Evolutionary conservation across 164 flowering plant species (phyloP), one percentile per base, ranked within the genome.

Genomic region (Hamamelis virginiana): DNA sequence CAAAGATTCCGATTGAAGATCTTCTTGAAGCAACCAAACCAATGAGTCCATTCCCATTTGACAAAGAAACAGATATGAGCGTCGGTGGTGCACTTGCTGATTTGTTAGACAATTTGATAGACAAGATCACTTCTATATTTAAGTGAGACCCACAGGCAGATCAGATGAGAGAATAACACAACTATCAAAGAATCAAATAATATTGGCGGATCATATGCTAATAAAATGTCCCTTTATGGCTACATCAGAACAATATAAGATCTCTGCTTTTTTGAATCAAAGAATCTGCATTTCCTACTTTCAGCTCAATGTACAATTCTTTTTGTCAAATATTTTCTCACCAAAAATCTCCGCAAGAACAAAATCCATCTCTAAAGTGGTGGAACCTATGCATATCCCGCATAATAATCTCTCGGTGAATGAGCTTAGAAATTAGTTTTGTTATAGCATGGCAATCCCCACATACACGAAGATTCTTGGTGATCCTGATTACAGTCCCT

Each of bases 11-110:
- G 38, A 72, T 83, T 26, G 89, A 86, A 46, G 84, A 78, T 8
- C 80, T 89, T 59, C 52, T 89, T 56, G 87, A 86, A 71, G 96
- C 96, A 68, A 85, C 92, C 6, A 65, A 87, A 65, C 83, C 85
- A 33, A 60, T 77, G 67, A 59, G 74, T 70, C 90, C 91, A 69
- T 84, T 80, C 76, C 84, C 87, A 45, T 91, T 89, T 77, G 78
- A 84, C 52, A 27, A 77, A 59, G 86, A 84, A 78, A 80, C 93
- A 46, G 97, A 91, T 69, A 78, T 83, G 85, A 69, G 66, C 8
- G 80, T 86, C 59, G 84, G 80, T 11, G 80, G 81, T 21, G 63
- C 66, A 56, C 44, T 73, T 28, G 69, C 71, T 55, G 78, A 77
- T 44, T 67, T 46, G 59, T 9, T 77, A 27, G 58, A 15, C 18